phyloP scores from a whole-genome alignment of 2,329 filamentous ascomycete genomes.

The Tolypocladium nubicola region DNA sequence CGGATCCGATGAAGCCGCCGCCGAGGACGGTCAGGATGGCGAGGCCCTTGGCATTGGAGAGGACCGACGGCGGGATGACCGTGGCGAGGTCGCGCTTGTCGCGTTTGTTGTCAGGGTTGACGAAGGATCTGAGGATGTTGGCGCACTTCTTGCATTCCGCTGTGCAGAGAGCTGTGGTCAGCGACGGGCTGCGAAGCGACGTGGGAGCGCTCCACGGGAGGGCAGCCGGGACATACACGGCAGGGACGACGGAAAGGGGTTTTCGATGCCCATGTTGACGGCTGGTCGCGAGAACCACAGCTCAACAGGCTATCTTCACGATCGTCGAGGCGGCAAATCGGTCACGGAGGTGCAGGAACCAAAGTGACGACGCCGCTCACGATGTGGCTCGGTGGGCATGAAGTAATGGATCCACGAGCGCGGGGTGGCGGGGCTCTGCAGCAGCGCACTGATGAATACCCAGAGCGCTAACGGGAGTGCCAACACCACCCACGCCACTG shows the following conservation, averaged over 20 bases:
- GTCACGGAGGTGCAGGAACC: background rate
- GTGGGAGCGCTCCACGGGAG: background rate
- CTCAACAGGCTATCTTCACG: background rate
- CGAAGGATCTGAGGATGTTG: slow-evolving; percentile 89
- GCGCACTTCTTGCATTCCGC: slow-evolving; percentile 96
- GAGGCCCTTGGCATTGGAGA: slow-evolving; percentile 86
- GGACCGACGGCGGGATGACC: slow-evolving; percentile 82
- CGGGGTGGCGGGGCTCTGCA: background rate
- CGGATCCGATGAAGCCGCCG: slow-evolving; percentile 75
- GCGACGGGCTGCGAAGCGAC: background rate
- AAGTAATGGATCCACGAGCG: background rate
- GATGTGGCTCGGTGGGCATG: background rate
- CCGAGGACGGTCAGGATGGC: slow-evolving; percentile 81
- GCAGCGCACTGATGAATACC: background rate
- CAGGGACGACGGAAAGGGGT: slow-evolving; percentile 56
- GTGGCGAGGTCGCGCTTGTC: slow-evolving; percentile 88
- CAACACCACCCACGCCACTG: background rate
- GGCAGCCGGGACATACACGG: slow-evolving; percentile 45
- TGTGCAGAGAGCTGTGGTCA: slow-evolving; percentile 24
- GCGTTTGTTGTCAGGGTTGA: slow-evolving; percentile 54
- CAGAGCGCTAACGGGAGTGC: background rate
- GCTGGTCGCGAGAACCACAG: background rate
- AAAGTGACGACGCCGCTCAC: background rate
- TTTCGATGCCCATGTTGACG: slow-evolving; percentile 49
- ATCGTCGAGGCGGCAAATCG: background rate